A percentile compares a stretch with the other conserved stretches of the same genome.
phyloP scores from a whole-genome alignment of 2,329 filamentous ascomycete genomes.

The Amauroascus niger region DNA sequence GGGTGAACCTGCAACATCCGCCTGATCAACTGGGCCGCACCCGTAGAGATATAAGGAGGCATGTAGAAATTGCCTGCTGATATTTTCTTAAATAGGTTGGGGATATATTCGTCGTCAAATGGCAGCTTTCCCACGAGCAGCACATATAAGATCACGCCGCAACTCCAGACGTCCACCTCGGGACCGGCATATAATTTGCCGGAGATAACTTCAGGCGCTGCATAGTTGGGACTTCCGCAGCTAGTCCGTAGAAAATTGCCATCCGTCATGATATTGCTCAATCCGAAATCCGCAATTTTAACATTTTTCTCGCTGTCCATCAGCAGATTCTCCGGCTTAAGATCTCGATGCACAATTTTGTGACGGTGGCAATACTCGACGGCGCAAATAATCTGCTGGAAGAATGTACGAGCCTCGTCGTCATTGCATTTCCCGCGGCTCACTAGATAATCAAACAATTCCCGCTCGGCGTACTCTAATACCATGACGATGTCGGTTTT shows the following conservation, averaged over 20 bases:
- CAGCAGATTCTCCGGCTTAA: conserved; percentile 94
- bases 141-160: conserved; percentile 57
- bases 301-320: conserved; percentile 94
- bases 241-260: conserved; percentile 98
- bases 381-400: conserved; percentile 97
- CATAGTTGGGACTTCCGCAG: conserved; percentile 96
- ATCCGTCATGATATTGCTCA: conserved; percentile 99
- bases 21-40: conserved; percentile 65
- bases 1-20: conserved; percentile 94
- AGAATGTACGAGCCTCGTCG: conserved; percentile 88
- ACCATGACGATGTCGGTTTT: conserved; percentile 97
- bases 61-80: conserved; percentile 87
- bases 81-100: conserved; percentile 95
- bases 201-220: conserved; percentile 93
- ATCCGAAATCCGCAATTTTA: conserved; percentile 96
- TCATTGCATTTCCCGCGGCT: conserved; percentile 87
- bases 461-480: conserved; percentile 89
- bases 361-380: conserved; percentile 98
- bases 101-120: conserved; percentile 98
- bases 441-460: conserved; percentile 97
- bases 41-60: conserved; percentile 79
- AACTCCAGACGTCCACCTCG: conserved; percentile 83
- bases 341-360: conserved; percentile 95
- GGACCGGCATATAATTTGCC: conserved; percentile 95
- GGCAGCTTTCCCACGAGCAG: conserved; percentile 62